These are phyloP conservation scores for Colletotrichum sublineola DNA, from an alignment of 2,329 filamentous ascomycete species.

Conservation along the genomic window DNA sequence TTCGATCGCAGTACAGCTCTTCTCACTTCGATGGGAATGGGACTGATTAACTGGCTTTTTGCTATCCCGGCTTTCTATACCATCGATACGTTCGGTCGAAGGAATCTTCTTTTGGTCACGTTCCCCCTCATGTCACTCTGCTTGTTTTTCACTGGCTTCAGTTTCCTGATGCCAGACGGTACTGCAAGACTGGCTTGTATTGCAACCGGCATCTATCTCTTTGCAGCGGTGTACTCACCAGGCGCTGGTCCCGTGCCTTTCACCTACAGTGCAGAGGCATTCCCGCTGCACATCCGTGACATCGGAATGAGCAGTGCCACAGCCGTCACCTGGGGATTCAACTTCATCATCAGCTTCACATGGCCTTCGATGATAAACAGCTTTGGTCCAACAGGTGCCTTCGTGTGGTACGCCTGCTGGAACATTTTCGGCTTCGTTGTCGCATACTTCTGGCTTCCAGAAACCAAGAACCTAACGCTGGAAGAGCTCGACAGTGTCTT, in stretches of 20 bases:
- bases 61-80: conserved; percentile 70
- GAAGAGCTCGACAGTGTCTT: conserved; percentile 54
- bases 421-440: conserved; percentile 52
- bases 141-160: conserved; percentile 66
- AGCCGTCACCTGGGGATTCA: conserved; percentile 57
- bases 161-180: conserved; percentile 56
- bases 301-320: conserved; percentile 64
- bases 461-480: conserved; percentile 53
- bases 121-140: conserved; percentile 71
- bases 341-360: conserved; percentile 54
- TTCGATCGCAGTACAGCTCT: conserved; percentile 59
- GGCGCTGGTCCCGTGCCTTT: conserved; percentile 71
- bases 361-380: conserved; percentile 47
- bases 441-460: conserved; percentile 52
- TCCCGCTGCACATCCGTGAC: conserved; percentile 68
- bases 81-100: conserved; percentile 70
- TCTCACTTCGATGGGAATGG: conserved; percentile 68
- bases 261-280: conserved; percentile 71
- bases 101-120: conserved; percentile 68
- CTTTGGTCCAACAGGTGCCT: conserved; percentile 52
- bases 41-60: conserved; percentile 69
- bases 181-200: conserved; percentile 51
- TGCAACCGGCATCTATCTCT: conserved; percentile 55
- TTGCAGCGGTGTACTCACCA: conserved; percentile 59
- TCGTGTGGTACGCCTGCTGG: conserved; percentile 57